Evolutionary conservation across 2,329 filamentous ascomycete species (phyloP).

Genomic region (Aspergillus aculeatinus): DNA sequence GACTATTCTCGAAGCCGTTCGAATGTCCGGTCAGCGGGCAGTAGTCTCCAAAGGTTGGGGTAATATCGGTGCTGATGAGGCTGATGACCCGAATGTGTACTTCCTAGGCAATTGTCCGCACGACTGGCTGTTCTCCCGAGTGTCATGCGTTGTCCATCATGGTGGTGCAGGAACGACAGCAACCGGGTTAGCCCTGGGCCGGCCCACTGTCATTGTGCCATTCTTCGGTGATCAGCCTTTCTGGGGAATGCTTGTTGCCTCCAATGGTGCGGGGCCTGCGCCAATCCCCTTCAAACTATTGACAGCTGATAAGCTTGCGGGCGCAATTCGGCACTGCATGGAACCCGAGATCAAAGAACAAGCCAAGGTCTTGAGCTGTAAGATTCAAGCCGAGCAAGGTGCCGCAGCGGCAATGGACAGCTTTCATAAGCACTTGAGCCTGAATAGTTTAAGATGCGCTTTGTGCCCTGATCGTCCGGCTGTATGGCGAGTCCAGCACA

Average conservation of each 20-base stretch:
- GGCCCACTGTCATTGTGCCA: slow-evolving; percentile 76
- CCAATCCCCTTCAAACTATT: slow-evolving; percentile 68
- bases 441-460: slow-evolving; percentile 65
- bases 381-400: slow-evolving; percentile 64
- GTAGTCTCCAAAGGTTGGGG: slow-evolving; percentile 85
- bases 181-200: slow-evolving; percentile 72
- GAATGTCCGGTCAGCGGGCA: slow-evolving; percentile 66
- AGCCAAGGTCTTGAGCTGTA: slow-evolving; percentile 57
- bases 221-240: slow-evolving; percentile 84
- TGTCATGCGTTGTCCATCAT: slow-evolving; percentile 78
- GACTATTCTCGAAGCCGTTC: slow-evolving; percentile 69
- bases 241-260: slow-evolving; percentile 74
- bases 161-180: slow-evolving; percentile 83
- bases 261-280: slow-evolving; percentile 66
- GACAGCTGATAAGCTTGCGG: slow-evolving; percentile 63
- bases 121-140: slow-evolving; percentile 79
- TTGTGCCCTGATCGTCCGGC: slow-evolving; percentile 66
- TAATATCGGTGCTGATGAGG: slow-evolving; percentile 68
- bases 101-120: slow-evolving; percentile 83
- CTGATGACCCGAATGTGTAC: slow-evolving; percentile 67
- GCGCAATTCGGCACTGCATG: slow-evolving; percentile 60
- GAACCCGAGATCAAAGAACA: slow-evolving; percentile 58
- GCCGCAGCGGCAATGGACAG: slow-evolving; percentile 61
- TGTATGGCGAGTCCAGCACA: slow-evolving; percentile 69
- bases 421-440: slow-evolving; percentile 66